Evolutionary conservation across 108 stramenopile genomes (phyloP).

Genomic region (Mediolabrus comicus): DNA sequence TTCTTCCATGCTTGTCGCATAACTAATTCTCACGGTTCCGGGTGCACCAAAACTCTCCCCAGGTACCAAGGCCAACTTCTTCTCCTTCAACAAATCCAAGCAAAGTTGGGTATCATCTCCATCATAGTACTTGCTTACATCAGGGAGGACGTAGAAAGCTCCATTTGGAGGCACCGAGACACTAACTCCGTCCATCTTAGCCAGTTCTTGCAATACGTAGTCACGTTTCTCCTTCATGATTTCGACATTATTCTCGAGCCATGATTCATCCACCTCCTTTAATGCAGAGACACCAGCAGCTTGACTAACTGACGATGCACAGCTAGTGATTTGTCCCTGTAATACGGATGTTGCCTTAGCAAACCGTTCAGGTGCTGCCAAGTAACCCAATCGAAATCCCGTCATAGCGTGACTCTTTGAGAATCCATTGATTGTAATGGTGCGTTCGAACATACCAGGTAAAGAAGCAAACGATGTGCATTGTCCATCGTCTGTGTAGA

Average conservation of each 20-base stretch:
- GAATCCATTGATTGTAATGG: constrained; percentile 94
- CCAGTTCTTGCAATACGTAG: constrained; percentile 73
- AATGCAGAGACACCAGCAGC: constrained; percentile 92
- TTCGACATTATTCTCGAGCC: constrained; percentile 68
- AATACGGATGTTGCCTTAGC: constrained; percentile 80
- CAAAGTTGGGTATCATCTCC: constrained; percentile 87
- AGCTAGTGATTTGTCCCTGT: constrained; percentile 92
- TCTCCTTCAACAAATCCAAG: constrained; percentile 78
- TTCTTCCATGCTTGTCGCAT: constrained; percentile 93
- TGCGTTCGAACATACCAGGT: constrained; percentile 82
- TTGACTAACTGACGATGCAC: constrained; percentile 93
- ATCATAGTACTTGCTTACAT: constrained; percentile 77
- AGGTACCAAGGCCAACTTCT: constrained; percentile 93
- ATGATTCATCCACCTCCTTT: constrained; percentile 62
- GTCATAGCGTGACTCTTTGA: constrained; percentile 98
- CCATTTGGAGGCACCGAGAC: constrained; percentile 80
- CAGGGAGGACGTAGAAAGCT: constrained; percentile 95
- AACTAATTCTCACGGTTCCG: constrained; percentile 89
- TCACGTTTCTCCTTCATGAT: constrained; percentile 85
- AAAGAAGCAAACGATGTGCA: constrained; percentile 83
- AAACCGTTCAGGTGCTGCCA: constrained; percentile 71
- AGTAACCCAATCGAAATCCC: constrained; percentile 91
- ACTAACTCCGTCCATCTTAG: constrained; percentile 64
- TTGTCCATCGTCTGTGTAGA: constrained; percentile 70
- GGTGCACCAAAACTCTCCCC: constrained; percentile 94